Evolutionary conservation across 1,139 yeast genomes (phyloP).

Genomic region (Kodamaea sp.): DNA sequence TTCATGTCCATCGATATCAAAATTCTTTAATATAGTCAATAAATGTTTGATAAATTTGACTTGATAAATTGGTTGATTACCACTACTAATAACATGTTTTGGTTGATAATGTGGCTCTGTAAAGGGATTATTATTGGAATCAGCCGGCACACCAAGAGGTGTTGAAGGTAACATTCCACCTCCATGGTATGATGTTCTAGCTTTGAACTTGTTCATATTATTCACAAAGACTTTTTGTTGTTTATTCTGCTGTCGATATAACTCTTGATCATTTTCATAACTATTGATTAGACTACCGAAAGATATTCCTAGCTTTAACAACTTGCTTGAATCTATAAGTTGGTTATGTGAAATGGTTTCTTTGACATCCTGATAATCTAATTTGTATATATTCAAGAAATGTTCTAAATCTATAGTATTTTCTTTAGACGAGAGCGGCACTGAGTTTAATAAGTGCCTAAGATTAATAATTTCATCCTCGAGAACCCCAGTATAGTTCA

Average conservation of each 20-base stretch:
- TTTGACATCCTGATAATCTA: constrained; percentile 26
- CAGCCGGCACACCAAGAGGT: not conserved
- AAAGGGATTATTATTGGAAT: constrained; percentile 2
- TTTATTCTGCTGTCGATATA: constrained; percentile 24
- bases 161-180: constrained; percentile 1
- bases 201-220: constrained; percentile 13
- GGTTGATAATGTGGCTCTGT: constrained; percentile 5
- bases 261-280: constrained; percentile 36
- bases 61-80: constrained; percentile 28
- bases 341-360: constrained; percentile 15
- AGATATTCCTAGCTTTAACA: constrained; percentile 42
- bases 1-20: constrained; percentile 33
- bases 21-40: constrained; percentile 35
- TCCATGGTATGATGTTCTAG: constrained; percentile 4
- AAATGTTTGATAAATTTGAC: constrained; percentile 36
- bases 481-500: constrained; percentile 12
- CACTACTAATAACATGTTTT: constrained; percentile 10
- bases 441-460: constrained; percentile 28
- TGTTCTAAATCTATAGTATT: constrained; percentile 12
- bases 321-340: constrained; percentile 38
- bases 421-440: constrained; percentile 30
- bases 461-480: constrained; percentile 29
- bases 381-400: constrained; percentile 33
- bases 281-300: constrained; percentile 42
- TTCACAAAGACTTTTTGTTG: constrained; percentile 17